phyloP scores from a whole-genome alignment of 164 flowering plant genomes.

The Stephania japonica region DNA sequence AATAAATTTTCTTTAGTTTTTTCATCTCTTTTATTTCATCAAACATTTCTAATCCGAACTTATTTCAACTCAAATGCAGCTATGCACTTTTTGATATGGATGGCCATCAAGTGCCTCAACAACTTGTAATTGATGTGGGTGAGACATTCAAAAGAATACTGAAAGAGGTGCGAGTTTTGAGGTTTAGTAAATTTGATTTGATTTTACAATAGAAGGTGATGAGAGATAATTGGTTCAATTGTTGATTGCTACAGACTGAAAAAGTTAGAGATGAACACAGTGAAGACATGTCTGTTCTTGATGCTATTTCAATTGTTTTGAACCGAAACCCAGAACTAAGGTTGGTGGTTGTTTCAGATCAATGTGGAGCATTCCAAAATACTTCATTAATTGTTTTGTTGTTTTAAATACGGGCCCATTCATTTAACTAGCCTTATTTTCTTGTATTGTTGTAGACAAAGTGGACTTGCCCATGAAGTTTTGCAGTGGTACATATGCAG shows the following conservation, averaged over 20 bases:
- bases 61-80: slow-evolving; percentile 28
- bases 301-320: slow-evolving; percentile 70
- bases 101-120: slow-evolving; percentile 69
- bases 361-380: not conserved
- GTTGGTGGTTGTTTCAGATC: slow-evolving; percentile 22
- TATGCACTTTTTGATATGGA: slow-evolving; percentile 59
- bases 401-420: not conserved
- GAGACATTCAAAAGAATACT: slow-evolving; percentile 62
- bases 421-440: not conserved
- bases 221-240: slow-evolving; percentile 7
- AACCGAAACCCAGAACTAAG: slow-evolving; percentile 65
- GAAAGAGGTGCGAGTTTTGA: slow-evolving; percentile 44
- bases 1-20: not conserved
- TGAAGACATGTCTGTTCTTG: slow-evolving; percentile 67
- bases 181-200: not conserved
- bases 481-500: slow-evolving; percentile 86
- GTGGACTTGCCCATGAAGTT: slow-evolving; percentile 75
- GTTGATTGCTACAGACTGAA: slow-evolving; percentile 47
- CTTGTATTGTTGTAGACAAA: slow-evolving; percentile 39
- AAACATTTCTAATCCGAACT: not conserved
- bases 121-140: slow-evolving; percentile 67
- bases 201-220: not conserved
- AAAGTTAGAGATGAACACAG: slow-evolving; percentile 67
- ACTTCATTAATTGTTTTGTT: not conserved
- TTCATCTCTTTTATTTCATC: not conserved